phyloP scores from a whole-genome alignment of 331 rosid species.

The Phaseolus coccineus region DNA sequence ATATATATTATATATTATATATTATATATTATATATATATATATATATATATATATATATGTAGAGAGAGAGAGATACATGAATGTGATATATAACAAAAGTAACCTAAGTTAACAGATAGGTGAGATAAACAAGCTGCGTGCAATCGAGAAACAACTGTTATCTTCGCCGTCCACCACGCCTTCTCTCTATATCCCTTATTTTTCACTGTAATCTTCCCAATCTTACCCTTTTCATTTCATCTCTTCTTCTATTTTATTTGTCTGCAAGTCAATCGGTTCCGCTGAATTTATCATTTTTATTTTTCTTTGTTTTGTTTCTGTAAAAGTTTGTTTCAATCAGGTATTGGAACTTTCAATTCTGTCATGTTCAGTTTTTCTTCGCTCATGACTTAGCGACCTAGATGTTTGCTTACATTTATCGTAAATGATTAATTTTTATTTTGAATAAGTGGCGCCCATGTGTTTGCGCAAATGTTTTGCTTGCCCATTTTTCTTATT shows the following conservation, averaged over 20 bases:
- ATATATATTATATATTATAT: too few species aligned
- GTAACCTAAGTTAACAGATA: too few species aligned
- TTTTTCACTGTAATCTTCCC: background rate
- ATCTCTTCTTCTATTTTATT: too few species aligned
- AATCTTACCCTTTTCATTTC: background rate
- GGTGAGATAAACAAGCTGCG: too few species aligned
- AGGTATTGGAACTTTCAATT: conserved; percentile 13
- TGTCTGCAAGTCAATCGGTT: background rate
- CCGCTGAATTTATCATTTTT: conserved; percentile 11
- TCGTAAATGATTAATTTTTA: background rate
- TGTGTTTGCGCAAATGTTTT: background rate
- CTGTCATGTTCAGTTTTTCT: background rate
- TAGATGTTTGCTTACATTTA: conserved; percentile 17
- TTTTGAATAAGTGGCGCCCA: background rate
- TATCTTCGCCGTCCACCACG: background rate
- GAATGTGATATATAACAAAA: too few species aligned
- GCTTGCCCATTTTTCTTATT: background rate
- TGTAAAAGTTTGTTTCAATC: conserved; percentile 36
- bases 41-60: too few species aligned
- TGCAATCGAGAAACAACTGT: too few species aligned
- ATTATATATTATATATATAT: too few species aligned
- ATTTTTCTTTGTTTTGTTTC: background rate
- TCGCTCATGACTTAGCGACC: background rate
- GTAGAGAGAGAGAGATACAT: too few species aligned
- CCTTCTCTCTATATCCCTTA: background rate